Evolutionary conservation across 192 early-diverging fungal genomes (phyloP).

Genomic region (Gigaspora rosea): DNA sequence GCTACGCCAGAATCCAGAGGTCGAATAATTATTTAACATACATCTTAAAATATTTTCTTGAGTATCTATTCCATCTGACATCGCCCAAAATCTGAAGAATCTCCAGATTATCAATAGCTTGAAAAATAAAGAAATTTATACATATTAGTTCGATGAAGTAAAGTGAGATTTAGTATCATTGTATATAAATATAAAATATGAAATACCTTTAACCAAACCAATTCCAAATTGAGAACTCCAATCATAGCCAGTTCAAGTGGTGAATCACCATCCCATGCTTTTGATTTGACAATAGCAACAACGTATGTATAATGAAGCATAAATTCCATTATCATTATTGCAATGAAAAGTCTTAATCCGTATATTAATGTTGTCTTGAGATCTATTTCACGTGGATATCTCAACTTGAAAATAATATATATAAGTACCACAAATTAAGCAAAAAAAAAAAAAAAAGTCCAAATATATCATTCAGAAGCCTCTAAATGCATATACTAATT

Average conservation of each 20-base stretch:
- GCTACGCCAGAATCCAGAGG: conserved; percentile 90
- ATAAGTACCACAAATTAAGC: not conserved
- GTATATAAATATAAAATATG: not conserved
- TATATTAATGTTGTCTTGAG: conserved; percentile 51
- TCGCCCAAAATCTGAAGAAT: conserved; percentile 95
- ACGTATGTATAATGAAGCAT: conserved; percentile 86
- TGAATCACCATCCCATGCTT: conserved; percentile 81
- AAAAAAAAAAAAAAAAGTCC: too few relatives aligned
- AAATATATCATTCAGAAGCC: too few relatives aligned
- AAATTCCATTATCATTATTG: conserved; percentile 80
- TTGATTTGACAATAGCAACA: conserved; percentile 86
- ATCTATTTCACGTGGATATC: conserved; percentile 53
- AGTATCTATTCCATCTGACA: conserved; percentile 86
- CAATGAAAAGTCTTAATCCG: conserved; percentile 65
- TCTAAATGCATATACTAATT: too few relatives aligned
- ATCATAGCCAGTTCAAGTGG: conserved; percentile 83
- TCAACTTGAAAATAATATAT: conserved; percentile 39
- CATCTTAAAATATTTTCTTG: conserved; percentile 97
- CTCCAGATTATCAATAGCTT: conserved; percentile 94
- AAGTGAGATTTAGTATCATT: not conserved
- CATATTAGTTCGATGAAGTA: not conserved
- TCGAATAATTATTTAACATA: conserved; percentile 95
- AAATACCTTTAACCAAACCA: conserved; percentile 89
- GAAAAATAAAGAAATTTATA: not conserved
- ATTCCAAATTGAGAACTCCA: conserved; percentile 84